A percentile compares a stretch with the other conserved stretches of the same genome.
phyloP scores from a whole-genome alignment of 495 filamentous ascomycete species.

The Neurospora sp. region DNA sequence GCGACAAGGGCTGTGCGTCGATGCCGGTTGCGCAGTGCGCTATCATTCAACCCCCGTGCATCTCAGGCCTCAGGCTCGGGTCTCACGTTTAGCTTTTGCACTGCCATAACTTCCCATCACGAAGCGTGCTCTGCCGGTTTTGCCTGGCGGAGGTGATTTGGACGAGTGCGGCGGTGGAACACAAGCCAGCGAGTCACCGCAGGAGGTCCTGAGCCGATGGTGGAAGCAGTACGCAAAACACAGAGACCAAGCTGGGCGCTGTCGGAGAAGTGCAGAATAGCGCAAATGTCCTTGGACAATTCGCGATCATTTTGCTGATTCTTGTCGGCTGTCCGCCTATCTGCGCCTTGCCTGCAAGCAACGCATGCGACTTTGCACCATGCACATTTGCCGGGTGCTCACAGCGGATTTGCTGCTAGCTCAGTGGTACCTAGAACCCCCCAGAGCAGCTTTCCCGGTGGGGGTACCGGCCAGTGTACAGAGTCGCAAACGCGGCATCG shows the following conservation, averaged over 20 bases:
- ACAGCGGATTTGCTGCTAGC: slow-evolving; percentile 15
- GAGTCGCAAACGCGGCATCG: slow-evolving; percentile 3
- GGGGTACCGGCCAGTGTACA: background rate
- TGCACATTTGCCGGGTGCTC: slow-evolving; percentile 4
- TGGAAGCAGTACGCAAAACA: slow-evolving; percentile 1
- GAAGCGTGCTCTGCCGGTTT: slow-evolving; percentile 3
- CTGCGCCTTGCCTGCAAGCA: slow-evolving; percentile 1
- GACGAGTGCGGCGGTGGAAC: background rate
- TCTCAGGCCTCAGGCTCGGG: background rate
- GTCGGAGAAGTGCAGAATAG: slow-evolving; percentile 17
- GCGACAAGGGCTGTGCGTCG: slow-evolving; percentile 22
- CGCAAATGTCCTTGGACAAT: background rate
- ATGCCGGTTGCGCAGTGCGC: slow-evolving; percentile 19
- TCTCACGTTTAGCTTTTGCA: background rate
- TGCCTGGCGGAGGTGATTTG: slow-evolving; percentile 1
- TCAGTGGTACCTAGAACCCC: slow-evolving; percentile 11
- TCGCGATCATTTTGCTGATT: slow-evolving; percentile 4
- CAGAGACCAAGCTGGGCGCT: background rate
- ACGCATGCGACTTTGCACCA: slow-evolving; percentile 6
- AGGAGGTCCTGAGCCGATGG: slow-evolving; percentile 12
- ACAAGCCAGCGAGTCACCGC: slow-evolving; percentile 6
- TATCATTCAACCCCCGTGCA: slow-evolving; percentile 5
- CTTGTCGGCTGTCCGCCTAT: slow-evolving; percentile 1
- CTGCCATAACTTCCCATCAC: background rate
- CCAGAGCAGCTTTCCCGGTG: background rate